Evolutionary conservation across 768 basidiomycete species (phyloP).

Genomic region (Chalciporus pseudorubinellus): DNA sequence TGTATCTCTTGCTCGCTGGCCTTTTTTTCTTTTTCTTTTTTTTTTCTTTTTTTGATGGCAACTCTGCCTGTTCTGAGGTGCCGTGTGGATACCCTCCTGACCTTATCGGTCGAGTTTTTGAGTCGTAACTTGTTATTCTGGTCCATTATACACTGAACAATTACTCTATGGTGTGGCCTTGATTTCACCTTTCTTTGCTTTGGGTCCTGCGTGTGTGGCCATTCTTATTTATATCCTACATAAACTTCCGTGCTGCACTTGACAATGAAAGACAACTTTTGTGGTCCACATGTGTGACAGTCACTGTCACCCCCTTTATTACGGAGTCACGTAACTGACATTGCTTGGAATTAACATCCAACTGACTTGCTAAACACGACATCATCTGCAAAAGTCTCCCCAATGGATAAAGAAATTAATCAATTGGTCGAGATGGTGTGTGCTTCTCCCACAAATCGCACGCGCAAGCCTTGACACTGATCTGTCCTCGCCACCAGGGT

Average conservation of each 20-base stretch:
- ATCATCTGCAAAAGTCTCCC: background rate
- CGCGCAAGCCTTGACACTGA: background rate
- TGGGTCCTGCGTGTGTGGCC: conserved; percentile 12
- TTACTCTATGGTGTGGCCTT: conserved; percentile 1
- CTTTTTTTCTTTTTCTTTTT: conserved; percentile 19
- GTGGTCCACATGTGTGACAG: conserved; percentile 2
- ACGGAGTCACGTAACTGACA: conserved; percentile 20
- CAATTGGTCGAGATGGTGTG: conserved; percentile 65
- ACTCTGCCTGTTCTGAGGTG: conserved; percentile 4
- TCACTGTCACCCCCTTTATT: conserved; percentile 26
- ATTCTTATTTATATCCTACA: conserved; percentile 19
- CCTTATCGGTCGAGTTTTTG: conserved; percentile 3
- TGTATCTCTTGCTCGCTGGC: conserved; percentile 24
- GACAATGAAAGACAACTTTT: background rate
- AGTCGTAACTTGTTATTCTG: conserved; percentile 2
- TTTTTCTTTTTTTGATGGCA: conserved; percentile 20
- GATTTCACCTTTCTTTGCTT: conserved; percentile 5
- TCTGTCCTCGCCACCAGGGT: conserved; percentile 49
- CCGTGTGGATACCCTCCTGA: conserved; percentile 3
- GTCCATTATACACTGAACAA: conserved; percentile 1
- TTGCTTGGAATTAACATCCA: background rate
- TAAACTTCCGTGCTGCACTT: background rate
- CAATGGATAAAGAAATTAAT: conserved; percentile 51
- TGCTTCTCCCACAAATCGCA: conserved; percentile 1
- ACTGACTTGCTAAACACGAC: conserved; percentile 3